Conservation (phyloP, 441 rosid species). For the Populus trichocarpa region DNA sequence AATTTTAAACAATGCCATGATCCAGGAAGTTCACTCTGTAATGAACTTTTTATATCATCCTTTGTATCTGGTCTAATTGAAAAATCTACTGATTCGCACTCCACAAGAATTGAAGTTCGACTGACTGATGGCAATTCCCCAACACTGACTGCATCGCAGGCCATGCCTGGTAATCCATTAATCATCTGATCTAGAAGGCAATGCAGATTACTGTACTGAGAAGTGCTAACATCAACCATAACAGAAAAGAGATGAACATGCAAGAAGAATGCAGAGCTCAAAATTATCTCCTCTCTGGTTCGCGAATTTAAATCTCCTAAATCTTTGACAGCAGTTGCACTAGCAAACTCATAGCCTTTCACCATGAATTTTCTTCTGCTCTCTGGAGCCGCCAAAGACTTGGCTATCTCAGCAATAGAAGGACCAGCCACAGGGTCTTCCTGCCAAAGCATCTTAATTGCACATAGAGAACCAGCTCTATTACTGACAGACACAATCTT, state of each 20-base stretch:
- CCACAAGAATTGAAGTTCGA: constrained; percentile 68
- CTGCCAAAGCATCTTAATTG: constrained; percentile 79
- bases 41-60: constrained; percentile 41
- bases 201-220: constrained; percentile 45
- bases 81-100: constrained; percentile 77
- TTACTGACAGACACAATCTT: constrained; percentile 54
- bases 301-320: constrained; percentile 51
- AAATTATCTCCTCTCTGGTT: constrained; percentile 60
- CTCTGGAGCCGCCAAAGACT: constrained; percentile 60
- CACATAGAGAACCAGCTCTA: constrained; percentile 45
- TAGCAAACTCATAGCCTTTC: constrained; percentile 70
- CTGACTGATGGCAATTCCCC: constrained; percentile 29
- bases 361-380: constrained; percentile 30
- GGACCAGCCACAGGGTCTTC: constrained; percentile 62
- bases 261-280: constrained; percentile 63
- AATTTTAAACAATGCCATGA: constrained; percentile 74
- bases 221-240: constrained; percentile 41
- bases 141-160: constrained; percentile 26
- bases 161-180: constrained; percentile 39
- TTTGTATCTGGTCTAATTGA: constrained; percentile 55
- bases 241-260: constrained; percentile 54
- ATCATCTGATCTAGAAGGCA: constrained; percentile 53
- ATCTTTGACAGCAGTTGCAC: constrained; percentile 55
- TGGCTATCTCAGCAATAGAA: constrained; percentile 75
- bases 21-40: constrained; percentile 90